Base-by-base conservation (phyloP, 2,329 filamentous ascomycete genomes). In the Emydomyces testavorans region DNA sequence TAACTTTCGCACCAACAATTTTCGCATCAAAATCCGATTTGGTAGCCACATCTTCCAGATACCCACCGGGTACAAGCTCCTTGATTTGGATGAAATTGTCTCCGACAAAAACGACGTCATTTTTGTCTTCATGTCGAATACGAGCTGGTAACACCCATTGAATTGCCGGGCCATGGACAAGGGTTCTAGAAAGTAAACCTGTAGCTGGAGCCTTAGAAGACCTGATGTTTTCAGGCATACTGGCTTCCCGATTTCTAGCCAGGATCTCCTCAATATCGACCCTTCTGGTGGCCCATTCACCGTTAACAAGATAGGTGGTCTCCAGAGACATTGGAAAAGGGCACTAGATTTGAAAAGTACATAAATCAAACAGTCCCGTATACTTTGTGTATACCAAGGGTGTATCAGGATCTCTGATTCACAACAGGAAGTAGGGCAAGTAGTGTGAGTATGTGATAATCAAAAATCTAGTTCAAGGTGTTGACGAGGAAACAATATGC, bases 61-160 rank as follows among this genome's bases (percentile, higher is more conserved):
- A 80, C 1, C 81, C 80, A 59, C 84, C 78, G 4, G 73, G 71
- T 2, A 66, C 57, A 18, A 92, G 75, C 62, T 94, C 83, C 57
- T 81, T 83, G 53, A 96, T 79, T 55, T 90, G 82, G 37, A 98
- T 76, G 56, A 79, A 85, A 53, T 83, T 77, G 55, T 94, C 83
- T 46, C 88, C 85, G 49, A 98, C 75, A 57, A 94, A 87, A 31
- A 89, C 82, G 53, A 95, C 78, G 67, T 96, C 89, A 56, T 92
- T 88, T 51, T 80, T 72, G 36, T 73, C 65, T 44, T 73, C 71
- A 48, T 80, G 80, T 50, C 89, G 77, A 50, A 96, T 71, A 51
- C 82, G 78, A n/a, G 82, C 85, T 10, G 88, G 85, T 11, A 94
- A 69, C 36, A 95, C 82, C 71, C 77, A 83, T 59, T 82, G 82